phyloP scores from a whole-genome alignment of 805 yeast genomes.

The Starmerella asiatica region DNA sequence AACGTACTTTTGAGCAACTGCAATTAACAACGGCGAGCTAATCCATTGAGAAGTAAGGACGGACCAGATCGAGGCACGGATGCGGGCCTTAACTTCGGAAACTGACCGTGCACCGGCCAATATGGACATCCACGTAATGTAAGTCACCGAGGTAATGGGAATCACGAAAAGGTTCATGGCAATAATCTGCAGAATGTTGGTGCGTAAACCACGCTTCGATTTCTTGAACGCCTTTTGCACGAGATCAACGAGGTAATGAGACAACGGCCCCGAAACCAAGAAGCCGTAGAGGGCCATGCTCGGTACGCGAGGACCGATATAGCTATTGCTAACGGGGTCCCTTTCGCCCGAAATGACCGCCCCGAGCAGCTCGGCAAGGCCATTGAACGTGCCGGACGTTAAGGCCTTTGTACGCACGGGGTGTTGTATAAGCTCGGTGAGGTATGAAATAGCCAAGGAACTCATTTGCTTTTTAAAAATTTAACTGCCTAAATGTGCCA shows the following conservation, averaged over 20 bases:
- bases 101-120: constrained; percentile 28
- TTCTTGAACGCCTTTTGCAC: constrained; percentile 28
- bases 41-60: constrained; percentile 29
- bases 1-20: constrained; percentile 29
- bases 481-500: too few relatives aligned
- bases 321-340: constrained; percentile 26
- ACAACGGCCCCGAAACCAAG: constrained; percentile 28
- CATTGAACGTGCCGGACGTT: constrained; percentile 29
- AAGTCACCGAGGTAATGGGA: constrained; percentile 26
- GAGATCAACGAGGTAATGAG: constrained; percentile 26
- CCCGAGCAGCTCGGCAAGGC: constrained; percentile 27
- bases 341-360: constrained; percentile 28
- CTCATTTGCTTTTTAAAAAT: too few relatives aligned
- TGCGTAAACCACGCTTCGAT: constrained; percentile 14
- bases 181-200: constrained; percentile 26
- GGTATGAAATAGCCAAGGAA: constrained; percentile 16
- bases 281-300: constrained; percentile 31
- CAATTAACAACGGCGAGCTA: constrained; percentile 28
- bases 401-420: constrained; percentile 29
- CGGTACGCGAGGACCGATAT: constrained; percentile 27
- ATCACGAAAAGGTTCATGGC: constrained; percentile 26
- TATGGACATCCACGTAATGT: constrained; percentile 27
- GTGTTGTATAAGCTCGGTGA: constrained; percentile 21
- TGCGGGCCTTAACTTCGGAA: constrained; percentile 23
- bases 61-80: constrained; percentile 24